Evolutionary conservation across 805 yeast genomes (phyloP).

Genomic region (Ogataea methanolica): DNA sequence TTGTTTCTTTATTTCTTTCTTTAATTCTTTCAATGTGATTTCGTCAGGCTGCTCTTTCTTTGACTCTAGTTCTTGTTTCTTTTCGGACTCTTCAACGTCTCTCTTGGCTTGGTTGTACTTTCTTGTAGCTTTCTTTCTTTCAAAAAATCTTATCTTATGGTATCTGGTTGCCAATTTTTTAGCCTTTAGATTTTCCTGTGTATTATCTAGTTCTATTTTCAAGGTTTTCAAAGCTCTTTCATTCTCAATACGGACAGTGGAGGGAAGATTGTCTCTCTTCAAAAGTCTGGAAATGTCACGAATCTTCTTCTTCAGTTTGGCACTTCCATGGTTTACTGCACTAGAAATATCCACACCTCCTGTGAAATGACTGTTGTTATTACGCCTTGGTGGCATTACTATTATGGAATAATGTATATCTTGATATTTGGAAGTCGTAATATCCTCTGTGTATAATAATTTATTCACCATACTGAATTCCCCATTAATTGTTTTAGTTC

Average conservation of each 20-base stretch:
- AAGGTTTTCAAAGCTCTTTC: constrained; percentile 43
- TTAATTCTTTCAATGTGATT: constrained; percentile 21
- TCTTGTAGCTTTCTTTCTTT: constrained; percentile 78
- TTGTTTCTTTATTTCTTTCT: constrained; percentile 31
- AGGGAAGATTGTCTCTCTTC: constrained; percentile 49
- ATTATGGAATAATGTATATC: no score
- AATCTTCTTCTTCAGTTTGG: constrained; percentile 76
- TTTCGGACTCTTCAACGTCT: constrained; percentile 32
- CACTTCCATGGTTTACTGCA: constrained; percentile 26
- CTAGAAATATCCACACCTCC: constrained; percentile 24
- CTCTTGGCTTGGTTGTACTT: constrained; percentile 52
- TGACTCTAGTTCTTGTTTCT: constrained; percentile 14
- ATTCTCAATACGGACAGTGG: constrained; percentile 47
- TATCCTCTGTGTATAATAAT: no score
- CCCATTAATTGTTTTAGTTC: no score
- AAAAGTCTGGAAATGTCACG: constrained; percentile 79
- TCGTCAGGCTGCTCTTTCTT: constrained; percentile 4
- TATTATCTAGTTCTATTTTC: constrained; percentile 39
- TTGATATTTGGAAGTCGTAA: no score
- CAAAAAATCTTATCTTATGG: constrained; percentile 92
- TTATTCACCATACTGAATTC: no score
- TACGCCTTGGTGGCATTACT: constrained; percentile 4
- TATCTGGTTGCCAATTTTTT: constrained; percentile 59
- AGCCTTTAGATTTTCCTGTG: constrained; percentile 35
- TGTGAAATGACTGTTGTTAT: not conserved